Conservation (phyloP, 1,284 basidiomycete species). For the Moniliella sp. region DNA sequence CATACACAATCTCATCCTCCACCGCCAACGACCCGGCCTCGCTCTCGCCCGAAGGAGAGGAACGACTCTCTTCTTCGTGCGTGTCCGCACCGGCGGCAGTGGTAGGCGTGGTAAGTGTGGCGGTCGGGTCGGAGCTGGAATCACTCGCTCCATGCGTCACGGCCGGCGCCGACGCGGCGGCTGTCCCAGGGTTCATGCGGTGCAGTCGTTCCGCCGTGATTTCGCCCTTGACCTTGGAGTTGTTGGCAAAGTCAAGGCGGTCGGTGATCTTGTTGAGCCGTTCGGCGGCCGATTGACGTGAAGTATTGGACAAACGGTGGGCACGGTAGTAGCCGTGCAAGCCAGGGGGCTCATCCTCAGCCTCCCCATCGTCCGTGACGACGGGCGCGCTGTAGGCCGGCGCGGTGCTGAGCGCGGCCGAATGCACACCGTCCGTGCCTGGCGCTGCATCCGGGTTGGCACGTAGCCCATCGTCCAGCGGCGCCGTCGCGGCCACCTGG, state of each 20-base stretch:
- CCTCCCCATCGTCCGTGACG: slow-evolving; percentile 2
- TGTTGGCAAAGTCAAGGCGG: slow-evolving; percentile 29
- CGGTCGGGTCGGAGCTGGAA: too few species aligned
- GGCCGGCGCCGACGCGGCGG: too few species aligned
- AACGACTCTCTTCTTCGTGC: too few species aligned
- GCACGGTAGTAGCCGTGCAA: slow-evolving; percentile 13
- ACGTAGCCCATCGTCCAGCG: background rate
- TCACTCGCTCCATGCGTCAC: too few species aligned
- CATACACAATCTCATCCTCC: too few species aligned
- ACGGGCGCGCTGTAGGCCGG: background rate
- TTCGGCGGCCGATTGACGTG: slow-evolving; percentile 15
- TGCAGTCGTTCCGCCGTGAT: slow-evolving; percentile 9
- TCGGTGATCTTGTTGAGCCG: slow-evolving; percentile 20
- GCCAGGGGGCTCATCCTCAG: slow-evolving; percentile 10
- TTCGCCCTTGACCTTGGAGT: slow-evolving; percentile 26
- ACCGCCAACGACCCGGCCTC: too few species aligned
- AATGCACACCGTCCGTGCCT: background rate
- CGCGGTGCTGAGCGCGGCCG: background rate
- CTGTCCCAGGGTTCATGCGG: too few species aligned
- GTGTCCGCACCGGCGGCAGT: too few species aligned
- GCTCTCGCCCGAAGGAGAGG: too few species aligned
- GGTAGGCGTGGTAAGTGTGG: too few species aligned
- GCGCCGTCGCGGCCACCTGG: background rate
- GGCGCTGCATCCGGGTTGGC: slow-evolving; percentile 1
- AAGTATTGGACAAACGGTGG: slow-evolving; percentile 13